phyloP scores from a whole-genome alignment of 2,329 filamentous ascomycete genomes.

The Phaeosphaeriaceae sp. region DNA sequence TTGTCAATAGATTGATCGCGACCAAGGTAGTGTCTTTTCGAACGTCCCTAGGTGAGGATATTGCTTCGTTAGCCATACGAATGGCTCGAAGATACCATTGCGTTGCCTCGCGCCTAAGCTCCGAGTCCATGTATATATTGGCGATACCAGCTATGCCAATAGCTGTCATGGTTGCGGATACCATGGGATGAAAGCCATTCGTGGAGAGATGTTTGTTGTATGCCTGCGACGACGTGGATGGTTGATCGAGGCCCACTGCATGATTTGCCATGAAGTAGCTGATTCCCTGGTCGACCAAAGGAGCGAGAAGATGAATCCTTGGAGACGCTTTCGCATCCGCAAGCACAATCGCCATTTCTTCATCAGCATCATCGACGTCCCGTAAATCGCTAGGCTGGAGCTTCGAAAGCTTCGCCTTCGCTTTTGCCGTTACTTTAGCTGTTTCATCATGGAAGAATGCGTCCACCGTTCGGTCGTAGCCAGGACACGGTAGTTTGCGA shows the following conservation, averaged over 20 bases:
- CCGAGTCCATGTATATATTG: constrained; percentile 33
- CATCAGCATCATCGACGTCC: constrained; percentile 19
- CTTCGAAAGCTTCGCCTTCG: constrained; percentile 30
- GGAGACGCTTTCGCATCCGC: constrained; percentile 17
- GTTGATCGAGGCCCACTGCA: constrained; percentile 35
- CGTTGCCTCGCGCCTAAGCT: constrained; percentile 36
- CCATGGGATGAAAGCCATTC: constrained; percentile 40
- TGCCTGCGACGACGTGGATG: constrained; percentile 27
- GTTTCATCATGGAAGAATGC: constrained; percentile 43
- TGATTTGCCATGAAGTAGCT: constrained; percentile 42
- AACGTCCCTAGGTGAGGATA: constrained; percentile 31
- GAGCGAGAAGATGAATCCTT: constrained; percentile 19
- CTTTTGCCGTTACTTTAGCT: constrained; percentile 32
- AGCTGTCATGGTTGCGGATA: constrained; percentile 44
- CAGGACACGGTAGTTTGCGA: constrained; percentile 34
- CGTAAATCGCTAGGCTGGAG: constrained; percentile 37
- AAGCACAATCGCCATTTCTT: constrained; percentile 2
- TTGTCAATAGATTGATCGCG: constrained; percentile 38
- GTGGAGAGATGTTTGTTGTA: constrained; percentile 37
- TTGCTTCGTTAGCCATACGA: constrained; percentile 40
- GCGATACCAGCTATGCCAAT: constrained; percentile 42
- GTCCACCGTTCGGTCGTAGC: constrained; percentile 39
- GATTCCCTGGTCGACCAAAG: constrained; percentile 41
- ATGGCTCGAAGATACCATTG: constrained; percentile 42
- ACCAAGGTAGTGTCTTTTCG: constrained; percentile 40